Conservation (phyloP, 1,284 basidiomycete species). For the Phenoliferia sp. region DNA sequence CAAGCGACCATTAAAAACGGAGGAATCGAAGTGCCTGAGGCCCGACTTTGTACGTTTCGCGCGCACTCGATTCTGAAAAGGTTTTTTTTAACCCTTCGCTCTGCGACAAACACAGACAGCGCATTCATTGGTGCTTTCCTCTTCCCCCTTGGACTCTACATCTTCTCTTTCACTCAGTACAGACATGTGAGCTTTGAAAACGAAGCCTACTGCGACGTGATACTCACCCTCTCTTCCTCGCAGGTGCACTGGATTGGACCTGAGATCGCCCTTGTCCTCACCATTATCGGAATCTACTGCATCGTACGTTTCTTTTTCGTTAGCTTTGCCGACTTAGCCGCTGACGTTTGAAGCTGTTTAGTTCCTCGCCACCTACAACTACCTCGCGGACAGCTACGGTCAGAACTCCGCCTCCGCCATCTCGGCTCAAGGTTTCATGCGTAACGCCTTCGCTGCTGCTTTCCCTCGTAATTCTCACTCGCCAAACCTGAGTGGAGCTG, state of each 20-base stretch:
- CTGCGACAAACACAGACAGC: no score
- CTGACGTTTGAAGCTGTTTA: no score
- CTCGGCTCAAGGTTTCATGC: constrained; percentile 22
- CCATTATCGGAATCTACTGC: constrained; percentile 33
- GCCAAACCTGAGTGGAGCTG: no score
- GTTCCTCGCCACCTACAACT: not conserved
- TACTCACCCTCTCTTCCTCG: no score
- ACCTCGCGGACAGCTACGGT: constrained; percentile 30
- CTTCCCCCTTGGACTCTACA: constrained; percentile 23
- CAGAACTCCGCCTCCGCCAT: constrained; percentile 27
- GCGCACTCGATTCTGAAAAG: no score
- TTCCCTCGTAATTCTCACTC: not conserved
- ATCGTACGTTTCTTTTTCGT: constrained; percentile 24
- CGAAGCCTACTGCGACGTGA: no score
- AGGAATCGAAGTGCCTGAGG: constrained; percentile 51
- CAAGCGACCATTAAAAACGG: constrained; percentile 52
- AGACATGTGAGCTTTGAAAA: not conserved
- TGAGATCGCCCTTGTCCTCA: constrained; percentile 30
- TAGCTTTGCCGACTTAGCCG: no score
- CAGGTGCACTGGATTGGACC: constrained; percentile 11
- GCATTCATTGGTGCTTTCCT: constrained; percentile 54
- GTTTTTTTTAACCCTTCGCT: no score
- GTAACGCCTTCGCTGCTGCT: constrained; percentile 16
- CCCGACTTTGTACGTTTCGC: constrained; percentile 65
- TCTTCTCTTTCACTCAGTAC: constrained; percentile 37